Conservation (phyloP, 176 grass and related monocot genomes). For the Coix lacrymajobi region DNA sequence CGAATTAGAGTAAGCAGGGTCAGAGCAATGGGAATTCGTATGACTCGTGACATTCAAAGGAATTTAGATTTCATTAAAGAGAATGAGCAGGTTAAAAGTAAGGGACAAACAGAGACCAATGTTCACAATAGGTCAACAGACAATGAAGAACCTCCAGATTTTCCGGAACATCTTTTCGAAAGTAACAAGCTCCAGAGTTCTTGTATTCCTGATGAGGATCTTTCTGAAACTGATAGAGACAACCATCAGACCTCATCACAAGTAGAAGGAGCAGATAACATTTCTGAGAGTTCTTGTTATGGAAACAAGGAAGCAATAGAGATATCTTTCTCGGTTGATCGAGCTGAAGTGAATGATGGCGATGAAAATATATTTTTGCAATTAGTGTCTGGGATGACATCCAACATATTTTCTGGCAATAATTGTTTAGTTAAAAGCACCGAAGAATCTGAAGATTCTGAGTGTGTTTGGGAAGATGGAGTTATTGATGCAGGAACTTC, state of each 20-base stretch:
- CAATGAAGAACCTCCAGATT: constrained; percentile 38
- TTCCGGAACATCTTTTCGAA: constrained; percentile 49
- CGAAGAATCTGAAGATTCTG: constrained; percentile 53
- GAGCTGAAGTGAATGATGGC: constrained; percentile 43
- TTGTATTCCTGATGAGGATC: constrained; percentile 23
- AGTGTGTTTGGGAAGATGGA: constrained; percentile 75
- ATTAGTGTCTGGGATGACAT: constrained; percentile 56
- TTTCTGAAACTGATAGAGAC: constrained; percentile 26
- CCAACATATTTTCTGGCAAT: constrained; percentile 21
- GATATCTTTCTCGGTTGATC: constrained; percentile 81
- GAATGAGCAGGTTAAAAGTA: constrained; percentile 55
- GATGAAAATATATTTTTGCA: constrained; percentile 79
- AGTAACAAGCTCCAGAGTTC: constrained; percentile 24
- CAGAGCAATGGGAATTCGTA: constrained; percentile 84
- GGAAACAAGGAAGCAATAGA: constrained; percentile 56
- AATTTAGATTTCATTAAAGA: constrained; percentile 98
- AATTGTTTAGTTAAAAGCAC: constrained; percentile 26
- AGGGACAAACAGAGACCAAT: constrained; percentile 10
- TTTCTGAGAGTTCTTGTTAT: constrained; percentile 22
- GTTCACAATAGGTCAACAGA: constrained; percentile 21
- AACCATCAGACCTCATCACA: constrained; percentile 12
- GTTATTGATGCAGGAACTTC: constrained; percentile 33
- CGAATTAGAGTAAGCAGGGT: constrained; percentile 77
- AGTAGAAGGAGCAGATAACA: constrained; percentile 17
- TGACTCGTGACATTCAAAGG: constrained; percentile 98